Evolutionary conservation across 1,284 basidiomycete species (phyloP).

Genomic region (Heterobasidion occidentale): DNA sequence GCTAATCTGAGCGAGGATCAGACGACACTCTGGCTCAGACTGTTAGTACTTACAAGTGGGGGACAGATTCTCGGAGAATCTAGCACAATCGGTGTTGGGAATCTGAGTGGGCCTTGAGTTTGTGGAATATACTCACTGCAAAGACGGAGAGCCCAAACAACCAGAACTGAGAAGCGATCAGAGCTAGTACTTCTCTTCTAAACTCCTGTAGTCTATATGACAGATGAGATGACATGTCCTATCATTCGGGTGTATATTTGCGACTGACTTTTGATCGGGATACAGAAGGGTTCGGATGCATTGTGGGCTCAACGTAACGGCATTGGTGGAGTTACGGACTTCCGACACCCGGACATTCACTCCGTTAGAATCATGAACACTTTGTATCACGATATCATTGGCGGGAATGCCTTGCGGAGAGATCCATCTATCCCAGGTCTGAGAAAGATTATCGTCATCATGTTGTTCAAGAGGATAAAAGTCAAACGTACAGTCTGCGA

Average conservation of each 20-base stretch:
- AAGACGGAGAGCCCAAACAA: slow-evolving; percentile 45
- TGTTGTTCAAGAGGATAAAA: neutral
- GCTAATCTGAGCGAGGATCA: slow-evolving; percentile 29
- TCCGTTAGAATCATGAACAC: neutral
- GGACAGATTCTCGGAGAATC: slow-evolving; percentile 43
- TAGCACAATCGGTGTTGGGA: slow-evolving; percentile 2
- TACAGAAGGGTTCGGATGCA: slow-evolving; percentile 38
- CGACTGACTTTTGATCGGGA: slow-evolving; percentile 32
- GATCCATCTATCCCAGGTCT: neutral
- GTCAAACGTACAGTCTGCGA: neutral
- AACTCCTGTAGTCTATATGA: slow-evolving; percentile 34
- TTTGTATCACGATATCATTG: neutral
- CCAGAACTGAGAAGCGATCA: slow-evolving; percentile 50
- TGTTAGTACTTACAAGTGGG: slow-evolving; percentile 37
- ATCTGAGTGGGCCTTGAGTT: slow-evolving; percentile 29
- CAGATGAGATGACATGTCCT: neutral
- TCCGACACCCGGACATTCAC: slow-evolving; percentile 15
- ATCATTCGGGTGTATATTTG: no score
- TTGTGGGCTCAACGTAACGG: slow-evolving; percentile 22
- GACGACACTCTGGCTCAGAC: slow-evolving; percentile 28
- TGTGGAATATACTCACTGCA: slow-evolving; percentile 35
- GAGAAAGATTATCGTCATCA: neutral
- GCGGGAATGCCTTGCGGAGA: neutral
- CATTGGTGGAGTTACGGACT: slow-evolving; percentile 11
- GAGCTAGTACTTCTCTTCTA: slow-evolving; percentile 41